These are phyloP conservation scores for Cyclotella sp. DNA, from an alignment of 108 stramenopile species.

Conservation along the genomic window DNA sequence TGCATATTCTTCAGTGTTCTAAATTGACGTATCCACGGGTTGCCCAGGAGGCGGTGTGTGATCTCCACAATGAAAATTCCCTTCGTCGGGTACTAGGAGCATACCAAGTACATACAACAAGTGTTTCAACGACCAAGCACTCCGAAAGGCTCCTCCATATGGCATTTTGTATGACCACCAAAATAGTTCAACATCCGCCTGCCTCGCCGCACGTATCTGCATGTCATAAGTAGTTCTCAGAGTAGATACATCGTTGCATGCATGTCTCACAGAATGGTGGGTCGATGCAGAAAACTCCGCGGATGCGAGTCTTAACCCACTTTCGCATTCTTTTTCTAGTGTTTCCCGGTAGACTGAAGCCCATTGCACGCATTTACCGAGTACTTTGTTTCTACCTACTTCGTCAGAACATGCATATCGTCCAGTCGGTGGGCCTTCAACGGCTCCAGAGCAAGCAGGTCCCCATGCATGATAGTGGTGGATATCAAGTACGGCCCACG, in stretches of 20 bases:
- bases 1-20: not conserved
- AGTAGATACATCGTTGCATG: slow-evolving; percentile 70
- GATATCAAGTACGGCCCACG: slow-evolving; percentile 77
- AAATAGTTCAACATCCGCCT: slow-evolving; percentile 71
- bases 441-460: slow-evolving; percentile 59
- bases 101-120: slow-evolving; percentile 70
- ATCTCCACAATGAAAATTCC: slow-evolving; percentile 52
- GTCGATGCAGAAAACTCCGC: slow-evolving; percentile 81
- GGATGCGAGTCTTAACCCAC: slow-evolving; percentile 59
- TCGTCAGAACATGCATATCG: slow-evolving; percentile 62
- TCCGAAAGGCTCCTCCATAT: slow-evolving; percentile 75
- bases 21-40: slow-evolving; percentile 43
- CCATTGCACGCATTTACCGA: slow-evolving; percentile 61
- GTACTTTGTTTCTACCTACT: slow-evolving; percentile 26
- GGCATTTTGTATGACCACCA: slow-evolving; percentile 85
- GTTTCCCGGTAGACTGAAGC: slow-evolving; percentile 57
- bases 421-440: slow-evolving; percentile 64
- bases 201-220: slow-evolving; percentile 56
- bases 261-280: slow-evolving; percentile 70
- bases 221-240: slow-evolving; percentile 54
- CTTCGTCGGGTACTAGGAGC: slow-evolving; percentile 61
- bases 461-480: slow-evolving; percentile 87
- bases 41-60: slow-evolving; percentile 42
- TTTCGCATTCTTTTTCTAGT: slow-evolving; percentile 58
- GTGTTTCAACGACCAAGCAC: slow-evolving; percentile 78